A percentile compares a stretch with the other conserved stretches of the same genome.
Conservation (phyloP, 352 stramenopile genomes). For the Globisporangium carolinianum region DNA sequence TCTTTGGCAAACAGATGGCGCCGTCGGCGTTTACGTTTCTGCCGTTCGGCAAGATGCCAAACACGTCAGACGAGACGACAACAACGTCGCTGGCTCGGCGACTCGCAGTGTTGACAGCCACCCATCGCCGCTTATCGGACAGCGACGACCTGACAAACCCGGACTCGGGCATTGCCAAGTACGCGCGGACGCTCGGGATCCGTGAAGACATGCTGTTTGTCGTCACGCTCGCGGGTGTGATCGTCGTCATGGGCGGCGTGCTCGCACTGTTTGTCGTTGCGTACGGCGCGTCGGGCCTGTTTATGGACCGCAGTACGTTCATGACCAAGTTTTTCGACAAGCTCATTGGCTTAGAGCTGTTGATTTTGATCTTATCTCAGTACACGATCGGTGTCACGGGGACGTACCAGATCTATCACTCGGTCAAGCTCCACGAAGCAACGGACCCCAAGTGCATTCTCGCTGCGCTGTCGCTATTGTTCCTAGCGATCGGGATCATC, state of each 20-base stretch:
- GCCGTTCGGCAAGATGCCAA: constrained; percentile 54
- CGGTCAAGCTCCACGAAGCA: constrained; percentile 38
- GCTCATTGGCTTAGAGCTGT: constrained; percentile 70
- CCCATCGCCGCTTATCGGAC: constrained; percentile 1
- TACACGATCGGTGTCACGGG: constrained; percentile 81
- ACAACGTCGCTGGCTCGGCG: background rate
- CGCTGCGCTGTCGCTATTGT: constrained; percentile 48
- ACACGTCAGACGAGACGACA: constrained; percentile 11
- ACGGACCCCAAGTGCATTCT: constrained; percentile 62
- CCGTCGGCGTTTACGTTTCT: constrained; percentile 72
- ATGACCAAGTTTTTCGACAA: constrained; percentile 80
- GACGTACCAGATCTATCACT: constrained; percentile 84
- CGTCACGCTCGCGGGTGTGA: constrained; percentile 67
- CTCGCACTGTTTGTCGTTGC: constrained; percentile 53
- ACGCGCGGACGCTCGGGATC: constrained; percentile 64
- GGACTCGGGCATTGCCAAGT: constrained; percentile 58
- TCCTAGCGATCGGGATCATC: constrained; percentile 67
- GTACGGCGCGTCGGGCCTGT: constrained; percentile 44
- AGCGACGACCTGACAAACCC: constrained; percentile 15
- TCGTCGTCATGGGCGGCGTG: constrained; percentile 63
- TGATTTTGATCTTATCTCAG: constrained; percentile 74
- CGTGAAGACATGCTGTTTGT: constrained; percentile 79
- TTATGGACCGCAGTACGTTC: constrained; percentile 69
- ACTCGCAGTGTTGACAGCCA: background rate
- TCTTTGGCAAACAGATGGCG: constrained; percentile 73